Evolutionary conservation across 2,329 filamentous ascomycete genomes (phyloP).

Genomic region (Xylariaceae sp.): DNA sequence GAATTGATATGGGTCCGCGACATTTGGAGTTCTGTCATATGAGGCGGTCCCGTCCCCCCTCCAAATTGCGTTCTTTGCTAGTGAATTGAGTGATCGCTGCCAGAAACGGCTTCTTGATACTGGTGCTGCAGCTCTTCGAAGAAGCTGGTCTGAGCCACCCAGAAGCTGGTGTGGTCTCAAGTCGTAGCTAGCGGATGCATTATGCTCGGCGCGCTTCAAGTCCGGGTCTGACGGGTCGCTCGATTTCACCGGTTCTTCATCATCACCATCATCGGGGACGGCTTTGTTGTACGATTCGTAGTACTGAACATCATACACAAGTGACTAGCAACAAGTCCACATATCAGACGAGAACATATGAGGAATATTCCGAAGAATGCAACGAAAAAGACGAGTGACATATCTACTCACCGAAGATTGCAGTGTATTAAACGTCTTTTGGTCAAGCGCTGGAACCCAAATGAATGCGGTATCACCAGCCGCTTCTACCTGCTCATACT

Average conservation of each 20-base stretch:
- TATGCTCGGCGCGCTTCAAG: not conserved
- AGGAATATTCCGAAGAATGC: not conserved
- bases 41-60: not conserved
- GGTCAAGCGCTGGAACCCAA: not conserved
- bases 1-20: not conserved
- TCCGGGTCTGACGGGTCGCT: not conserved
- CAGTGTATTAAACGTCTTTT: not conserved
- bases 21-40: not conserved
- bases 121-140: too few relatives aligned
- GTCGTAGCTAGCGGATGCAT: too few relatives aligned
- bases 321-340: not conserved
- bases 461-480: not conserved
- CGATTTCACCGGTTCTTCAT: not conserved
- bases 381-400: not conserved
- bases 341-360: not conserved
- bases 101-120: too few relatives aligned
- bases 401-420: not conserved
- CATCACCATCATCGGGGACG: not conserved
- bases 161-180: too few relatives aligned
- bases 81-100: not conserved
- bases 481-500: not conserved
- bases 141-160: too few relatives aligned
- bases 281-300: not conserved
- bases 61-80: not conserved
- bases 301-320: not conserved